Conservation (phyloP, 768 basidiomycete genomes). For the Suillus discolor region DNA sequence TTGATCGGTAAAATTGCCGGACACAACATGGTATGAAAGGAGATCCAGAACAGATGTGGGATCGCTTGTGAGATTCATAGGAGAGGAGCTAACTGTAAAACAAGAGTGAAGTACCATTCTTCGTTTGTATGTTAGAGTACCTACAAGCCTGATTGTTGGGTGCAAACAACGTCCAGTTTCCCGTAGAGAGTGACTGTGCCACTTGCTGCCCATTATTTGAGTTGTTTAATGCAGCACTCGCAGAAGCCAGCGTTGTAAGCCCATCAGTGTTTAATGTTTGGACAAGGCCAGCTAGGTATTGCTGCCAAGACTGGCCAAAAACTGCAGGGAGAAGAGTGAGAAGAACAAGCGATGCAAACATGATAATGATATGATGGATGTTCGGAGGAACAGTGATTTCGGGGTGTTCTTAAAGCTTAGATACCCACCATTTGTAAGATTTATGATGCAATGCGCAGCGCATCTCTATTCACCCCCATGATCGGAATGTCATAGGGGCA, state of each 20-base stretch:
- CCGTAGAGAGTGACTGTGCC: slow-evolving; percentile 44
- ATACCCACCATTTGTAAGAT: slow-evolving; percentile 5
- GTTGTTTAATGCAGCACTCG: slow-evolving; percentile 43
- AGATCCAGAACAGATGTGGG: slow-evolving; percentile 44
- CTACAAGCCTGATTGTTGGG: slow-evolving; percentile 58
- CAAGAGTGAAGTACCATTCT: background rate
- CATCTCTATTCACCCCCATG: background rate
- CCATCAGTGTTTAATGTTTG: slow-evolving; percentile 41
- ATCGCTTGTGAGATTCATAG: slow-evolving; percentile 35
- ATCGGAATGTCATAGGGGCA: background rate
- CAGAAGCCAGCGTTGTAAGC: slow-evolving; percentile 43
- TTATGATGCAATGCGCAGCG: slow-evolving; percentile 35
- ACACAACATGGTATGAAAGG: slow-evolving; percentile 59
- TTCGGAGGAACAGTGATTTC: background rate
- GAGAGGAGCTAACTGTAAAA: slow-evolving; percentile 31
- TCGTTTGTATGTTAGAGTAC: slow-evolving; percentile 16
- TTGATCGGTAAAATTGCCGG: slow-evolving; percentile 49
- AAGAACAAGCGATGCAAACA: slow-evolving; percentile 19
- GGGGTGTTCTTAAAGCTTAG: background rate
- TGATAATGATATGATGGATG: slow-evolving; percentile 23
- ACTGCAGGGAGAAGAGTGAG: slow-evolving; percentile 30
- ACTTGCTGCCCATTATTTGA: slow-evolving; percentile 46
- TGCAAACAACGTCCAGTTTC: slow-evolving; percentile 56
- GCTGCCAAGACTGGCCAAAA: slow-evolving; percentile 26
- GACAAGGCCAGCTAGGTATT: slow-evolving; percentile 36